Percentiles rank a stretch among this genome's conserved stretches.
These are phyloP conservation scores for Beauveria sp. DNA, from an alignment of 2,329 filamentous ascomycete species.

Conservation along the genomic window DNA sequence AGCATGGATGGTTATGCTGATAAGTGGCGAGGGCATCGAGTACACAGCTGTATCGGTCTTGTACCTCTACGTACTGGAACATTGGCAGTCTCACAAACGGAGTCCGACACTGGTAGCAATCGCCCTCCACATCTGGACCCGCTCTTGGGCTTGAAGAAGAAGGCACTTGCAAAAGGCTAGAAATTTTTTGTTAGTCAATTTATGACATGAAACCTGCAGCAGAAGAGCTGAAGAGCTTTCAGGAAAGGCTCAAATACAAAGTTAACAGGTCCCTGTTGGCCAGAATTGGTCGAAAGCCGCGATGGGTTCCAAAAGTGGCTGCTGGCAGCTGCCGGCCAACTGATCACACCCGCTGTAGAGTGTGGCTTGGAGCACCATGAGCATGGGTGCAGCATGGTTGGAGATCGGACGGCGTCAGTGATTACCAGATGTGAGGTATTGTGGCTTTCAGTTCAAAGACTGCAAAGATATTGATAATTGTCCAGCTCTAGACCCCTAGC, in stretches of 20 bases:
- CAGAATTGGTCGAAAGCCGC: not conserved
- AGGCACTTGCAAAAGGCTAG: not conserved
- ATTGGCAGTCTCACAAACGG: not conserved
- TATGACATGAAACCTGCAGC: not conserved
- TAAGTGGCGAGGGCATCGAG: not conserved
- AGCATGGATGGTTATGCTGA: not conserved
- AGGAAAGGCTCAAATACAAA: not conserved
- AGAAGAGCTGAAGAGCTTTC: not conserved
- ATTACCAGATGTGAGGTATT: not conserved
- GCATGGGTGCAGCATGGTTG: not conserved
- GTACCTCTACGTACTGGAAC: not conserved
- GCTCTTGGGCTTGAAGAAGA: not conserved
- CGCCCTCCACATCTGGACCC: not conserved
- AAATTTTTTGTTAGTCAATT: not conserved
- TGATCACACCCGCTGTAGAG: not conserved
- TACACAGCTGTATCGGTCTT: not conserved
- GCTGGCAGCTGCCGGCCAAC: not conserved
- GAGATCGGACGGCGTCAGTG: slow-evolving; percentile 1
- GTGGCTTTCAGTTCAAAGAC: not conserved
- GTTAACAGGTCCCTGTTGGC: not conserved
- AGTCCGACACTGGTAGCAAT: not conserved
- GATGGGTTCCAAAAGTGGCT: not conserved
- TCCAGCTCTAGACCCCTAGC: not conserved
- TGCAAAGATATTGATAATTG: not conserved
- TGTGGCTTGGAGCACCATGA: not conserved